phyloP scores from a whole-genome alignment of 306 rosid genomes.

The Lablab purpureus region DNA sequence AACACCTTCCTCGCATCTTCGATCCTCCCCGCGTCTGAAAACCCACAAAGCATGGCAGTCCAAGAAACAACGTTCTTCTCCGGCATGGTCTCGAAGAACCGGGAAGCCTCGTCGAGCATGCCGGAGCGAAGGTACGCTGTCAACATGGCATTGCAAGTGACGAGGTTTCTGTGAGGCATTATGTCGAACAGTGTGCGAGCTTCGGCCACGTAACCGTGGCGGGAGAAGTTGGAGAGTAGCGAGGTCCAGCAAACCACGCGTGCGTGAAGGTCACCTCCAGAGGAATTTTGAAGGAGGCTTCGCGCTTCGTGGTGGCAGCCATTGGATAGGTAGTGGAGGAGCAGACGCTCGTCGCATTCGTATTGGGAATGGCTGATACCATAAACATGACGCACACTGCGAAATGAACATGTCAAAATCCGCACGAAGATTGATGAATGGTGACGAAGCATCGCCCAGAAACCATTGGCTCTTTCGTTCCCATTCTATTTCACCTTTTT shows the following conservation, averaged over 20 bases:
- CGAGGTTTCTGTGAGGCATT: slow-evolving; percentile 68
- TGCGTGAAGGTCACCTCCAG: slow-evolving; percentile 45
- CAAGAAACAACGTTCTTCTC: slow-evolving; percentile 80
- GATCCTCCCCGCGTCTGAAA: slow-evolving; percentile 54
- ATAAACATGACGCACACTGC: not conserved
- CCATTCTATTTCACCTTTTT: not conserved
- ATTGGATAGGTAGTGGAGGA: slow-evolving; percentile 51
- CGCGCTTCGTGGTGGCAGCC: slow-evolving; percentile 58
- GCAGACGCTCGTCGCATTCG: slow-evolving; percentile 51
- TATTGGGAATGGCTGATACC: slow-evolving; percentile 14
- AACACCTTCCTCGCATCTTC: slow-evolving; percentile 66
- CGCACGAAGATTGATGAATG: not conserved
- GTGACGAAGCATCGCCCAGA: slow-evolving; percentile 13
- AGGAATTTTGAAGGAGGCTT: slow-evolving; percentile 49
- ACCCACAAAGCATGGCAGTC: slow-evolving; percentile 71
- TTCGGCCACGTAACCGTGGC: slow-evolving; percentile 51
- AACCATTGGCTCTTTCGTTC: not conserved
- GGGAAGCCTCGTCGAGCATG: slow-evolving; percentile 57
- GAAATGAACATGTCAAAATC: slow-evolving; percentile 30
- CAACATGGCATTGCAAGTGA: slow-evolving; percentile 70
- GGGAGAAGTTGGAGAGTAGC: slow-evolving; percentile 57
- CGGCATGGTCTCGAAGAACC: slow-evolving; percentile 62
- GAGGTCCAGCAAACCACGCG: slow-evolving; percentile 66
- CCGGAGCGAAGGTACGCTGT: slow-evolving; percentile 64
- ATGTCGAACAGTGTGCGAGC: slow-evolving; percentile 69